Base-by-base conservation (phyloP, 805 yeast species). In the Lachancea thermotolerans region DNA sequence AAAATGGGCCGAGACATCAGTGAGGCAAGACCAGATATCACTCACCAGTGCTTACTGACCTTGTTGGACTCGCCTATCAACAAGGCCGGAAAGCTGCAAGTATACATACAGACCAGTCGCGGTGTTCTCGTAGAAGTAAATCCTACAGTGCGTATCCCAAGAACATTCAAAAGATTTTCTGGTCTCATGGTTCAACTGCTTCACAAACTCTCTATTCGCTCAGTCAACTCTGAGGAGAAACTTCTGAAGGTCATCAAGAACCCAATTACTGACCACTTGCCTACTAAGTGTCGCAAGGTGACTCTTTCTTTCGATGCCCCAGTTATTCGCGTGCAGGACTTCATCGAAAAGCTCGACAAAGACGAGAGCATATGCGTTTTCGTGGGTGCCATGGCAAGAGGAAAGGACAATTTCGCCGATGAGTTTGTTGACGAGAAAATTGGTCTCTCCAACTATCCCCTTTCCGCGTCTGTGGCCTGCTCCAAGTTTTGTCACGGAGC, bases 321-420 rank as follows among this genome's bases (percentile, higher is more conserved):
- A 50, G 87, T 91, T 41, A 78, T 78, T 53, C 77, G 89, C 55
- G 96, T 88, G 3, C 95, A 88, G 66, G 96, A 90, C 60, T 90
- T 87, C 63, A 90, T 90, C 34, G 53, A 58, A 35, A 82, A 82
- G 47, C 71, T 93, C 56, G 95, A 81, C 56, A 81, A 79, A 2
- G 95, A 87, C 60, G 96, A 93, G 70, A 85, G 95, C 61, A 82
- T 93, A 56, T 93, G 99, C 74, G 97, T 93, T 25, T 93, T 93
- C 67, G 97, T 93, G 39, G 99, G 99, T 62, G 96, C 99, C 39
- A 93, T 93, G 96, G 99, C 99, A 16, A 82, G 97, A 66, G 99
- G 99, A 60, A 85, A 84, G 64, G 99, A 93, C 68, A 89, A 81
- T 56, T 93, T 93, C 67, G 99, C 99, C 18, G 99, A 93, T 66